Base-by-base conservation (phyloP, 805 yeast species). In the Starmerella asiatica region DNA sequence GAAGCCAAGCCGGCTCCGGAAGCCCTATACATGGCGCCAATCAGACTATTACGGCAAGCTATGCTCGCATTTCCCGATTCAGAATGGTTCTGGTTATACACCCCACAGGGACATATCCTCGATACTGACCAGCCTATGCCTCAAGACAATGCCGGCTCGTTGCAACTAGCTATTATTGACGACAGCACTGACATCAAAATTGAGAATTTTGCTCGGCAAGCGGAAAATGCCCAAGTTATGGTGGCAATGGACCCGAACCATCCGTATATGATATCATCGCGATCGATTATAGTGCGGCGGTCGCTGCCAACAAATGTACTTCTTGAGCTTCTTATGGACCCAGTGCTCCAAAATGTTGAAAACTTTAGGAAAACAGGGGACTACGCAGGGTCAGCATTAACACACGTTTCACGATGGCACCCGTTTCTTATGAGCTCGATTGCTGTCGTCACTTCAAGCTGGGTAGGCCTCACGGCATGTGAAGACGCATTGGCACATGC, bases 41-140 rank as follows among this genome's bases (percentile, higher is more conserved):
- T 75, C 27, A 67, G 68, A 42, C 56, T 74, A 29, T 55, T 82
- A 56, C 69, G 93, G 44, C 84, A 84, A 24, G 94, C 94, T n/a
- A 75, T 85, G 76, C 73, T 71, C 55, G 88, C 93, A 0, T 83
- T 83, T 62, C 95, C 95, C 1, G 65, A 74, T 29, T 77, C 93
- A 16, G 74, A 79, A 52, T 80, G 82, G 68, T 75, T 83, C 50
- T 79, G 94, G 84, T 82, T 73, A 52, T 53, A 84, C 33, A 93
- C 79, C 55, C 72, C 80, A 48, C 74, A 77, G 51, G 72, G 84
- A 0, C 61, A 79, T 40, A 73, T 84, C 41, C 75, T 77, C 79
- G 70, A 78, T 39, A 6, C 27, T 5, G n/a, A 32, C 12, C 5
- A 32, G n/a, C 11, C n/a, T 5, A 8, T 32, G 7, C 34, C 34